These are phyloP conservation scores for Grosmannia clavigera DNA, from an alignment of 2,329 filamentous ascomycete genomes.

Conservation along the genomic window DNA sequence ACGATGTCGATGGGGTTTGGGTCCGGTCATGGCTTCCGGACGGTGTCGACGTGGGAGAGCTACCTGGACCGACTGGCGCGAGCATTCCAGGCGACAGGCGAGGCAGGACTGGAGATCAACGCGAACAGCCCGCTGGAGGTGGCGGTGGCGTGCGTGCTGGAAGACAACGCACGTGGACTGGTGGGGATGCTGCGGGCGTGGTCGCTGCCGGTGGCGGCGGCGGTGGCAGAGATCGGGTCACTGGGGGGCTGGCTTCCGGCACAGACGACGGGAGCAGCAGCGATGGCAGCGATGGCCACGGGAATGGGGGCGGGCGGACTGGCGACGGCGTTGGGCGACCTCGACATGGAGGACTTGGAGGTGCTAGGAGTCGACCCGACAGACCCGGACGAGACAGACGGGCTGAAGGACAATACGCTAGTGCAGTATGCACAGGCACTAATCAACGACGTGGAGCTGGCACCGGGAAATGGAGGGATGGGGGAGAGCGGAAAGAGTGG, in stretches of 20 bases:
- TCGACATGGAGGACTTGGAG: conserved; percentile 77
- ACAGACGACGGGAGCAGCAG: conserved; percentile 37
- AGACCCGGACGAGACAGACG: conserved; percentile 45
- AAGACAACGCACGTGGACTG: conserved; percentile 67
- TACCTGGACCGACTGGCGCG: conserved; percentile 64
- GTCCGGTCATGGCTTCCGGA: background rate
- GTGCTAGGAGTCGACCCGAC: conserved; percentile 57
- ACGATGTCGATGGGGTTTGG: background rate
- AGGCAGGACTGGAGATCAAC: conserved; percentile 66
- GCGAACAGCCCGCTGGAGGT: conserved; percentile 65
- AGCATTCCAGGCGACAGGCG: conserved; percentile 56
- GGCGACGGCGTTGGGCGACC: conserved; percentile 47
- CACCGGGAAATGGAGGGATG: conserved; percentile 11
- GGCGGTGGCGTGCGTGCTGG: conserved; percentile 67
- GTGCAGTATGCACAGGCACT: conserved; percentile 62
- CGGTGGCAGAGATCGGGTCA: conserved; percentile 74
- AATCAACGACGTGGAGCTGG: conserved; percentile 40
- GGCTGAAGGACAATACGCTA: conserved; percentile 70
- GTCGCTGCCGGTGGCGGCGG: conserved; percentile 68
- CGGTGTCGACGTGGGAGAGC: conserved; percentile 37
- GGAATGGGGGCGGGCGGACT: conserved; percentile 42
- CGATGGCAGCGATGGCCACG: conserved; percentile 43
- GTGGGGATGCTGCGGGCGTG: conserved; percentile 63
- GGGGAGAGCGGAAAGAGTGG: background rate
- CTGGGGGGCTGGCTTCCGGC: conserved; percentile 70